Percentiles rank a stretch among this genome's conserved stretches.
phyloP scores from a whole-genome alignment of 352 stramenopile genomes.

The Halophytophthora polymorphica region DNA sequence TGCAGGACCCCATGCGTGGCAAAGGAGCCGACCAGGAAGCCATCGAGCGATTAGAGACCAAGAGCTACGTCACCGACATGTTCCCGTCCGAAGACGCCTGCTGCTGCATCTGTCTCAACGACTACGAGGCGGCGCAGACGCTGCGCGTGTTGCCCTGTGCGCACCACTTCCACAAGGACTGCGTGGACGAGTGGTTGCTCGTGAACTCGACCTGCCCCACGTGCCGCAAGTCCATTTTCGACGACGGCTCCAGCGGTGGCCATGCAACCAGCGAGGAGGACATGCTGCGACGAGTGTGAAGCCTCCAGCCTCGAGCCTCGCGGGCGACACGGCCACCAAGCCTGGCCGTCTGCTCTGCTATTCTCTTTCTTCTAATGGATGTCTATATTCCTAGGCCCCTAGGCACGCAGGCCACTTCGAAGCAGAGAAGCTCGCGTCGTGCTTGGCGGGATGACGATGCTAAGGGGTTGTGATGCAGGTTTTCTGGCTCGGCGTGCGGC shows the following conservation, averaged over 20 bases:
- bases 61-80: constrained; percentile 58
- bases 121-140: constrained; percentile 86
- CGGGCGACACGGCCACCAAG: constrained; percentile 7
- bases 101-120: constrained; percentile 91
- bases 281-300: constrained; percentile 57
- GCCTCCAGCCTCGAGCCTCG: constrained; percentile 6
- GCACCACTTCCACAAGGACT: constrained; percentile 95
- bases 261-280: constrained; percentile 48
- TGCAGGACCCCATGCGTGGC: constrained; percentile 85
- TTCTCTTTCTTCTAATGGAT: constrained; percentile 10
- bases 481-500: too few relatives aligned
- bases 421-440: neutral
- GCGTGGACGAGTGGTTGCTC: constrained; percentile 86
- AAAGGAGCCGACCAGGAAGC: constrained; percentile 82
- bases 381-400: constrained; percentile 20
- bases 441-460: neutral
- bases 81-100: constrained; percentile 80
- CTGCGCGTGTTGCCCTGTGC: constrained; percentile 92
- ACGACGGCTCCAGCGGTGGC: constrained; percentile 15
- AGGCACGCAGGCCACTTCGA: constrained; percentile 2
- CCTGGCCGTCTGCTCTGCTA: constrained; percentile 7
- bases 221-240: constrained; percentile 82
- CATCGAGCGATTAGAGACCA: constrained; percentile 63
- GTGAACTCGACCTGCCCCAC: constrained; percentile 88
- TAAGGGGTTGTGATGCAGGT: too few relatives aligned